phyloP scores from a whole-genome alignment of 2,329 filamentous ascomycete species.

The Talaromyces sp. region DNA sequence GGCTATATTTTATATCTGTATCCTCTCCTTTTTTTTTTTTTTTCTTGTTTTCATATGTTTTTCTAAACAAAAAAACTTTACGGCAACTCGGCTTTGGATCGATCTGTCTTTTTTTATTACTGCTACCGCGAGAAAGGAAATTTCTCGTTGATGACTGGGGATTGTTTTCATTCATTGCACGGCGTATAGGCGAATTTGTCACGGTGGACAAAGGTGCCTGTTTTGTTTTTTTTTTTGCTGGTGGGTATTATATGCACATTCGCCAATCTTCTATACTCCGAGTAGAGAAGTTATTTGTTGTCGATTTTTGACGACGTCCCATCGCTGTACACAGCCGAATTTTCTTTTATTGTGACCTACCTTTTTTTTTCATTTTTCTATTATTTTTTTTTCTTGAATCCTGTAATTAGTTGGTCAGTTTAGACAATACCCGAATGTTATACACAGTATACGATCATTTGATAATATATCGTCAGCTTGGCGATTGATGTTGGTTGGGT shows the following conservation, averaged over 20 bases:
- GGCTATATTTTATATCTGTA: not conserved
- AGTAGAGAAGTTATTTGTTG: not conserved
- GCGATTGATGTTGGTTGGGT: not conserved
- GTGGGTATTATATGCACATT: not conserved
- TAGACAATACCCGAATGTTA: conserved; percentile 1
- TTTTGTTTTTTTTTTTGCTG: not conserved
- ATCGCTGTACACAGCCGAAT: conserved; percentile 13
- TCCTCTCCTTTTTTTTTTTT: conserved; percentile 10
- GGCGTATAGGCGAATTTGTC: conserved; percentile 8
- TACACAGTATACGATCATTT: not conserved
- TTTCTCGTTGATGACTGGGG: conserved; percentile 13
- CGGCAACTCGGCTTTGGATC: not conserved
- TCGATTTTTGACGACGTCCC: conserved; percentile 5
- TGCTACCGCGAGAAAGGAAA: not conserved
- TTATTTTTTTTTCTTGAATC: not conserved
- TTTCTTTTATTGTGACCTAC: conserved; percentile 7
- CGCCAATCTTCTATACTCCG: not conserved
- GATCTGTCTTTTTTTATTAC: not conserved
- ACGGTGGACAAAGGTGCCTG: conserved; percentile 5
- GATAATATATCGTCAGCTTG: not conserved
- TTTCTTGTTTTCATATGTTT: conserved; percentile 5
- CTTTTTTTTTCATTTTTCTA: not conserved
- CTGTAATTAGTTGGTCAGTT: not conserved
- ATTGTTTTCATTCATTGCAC: conserved; percentile 5
- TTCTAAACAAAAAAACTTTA: conserved; percentile 2